Evolutionary conservation across 441 rosid species (phyloP).

Genomic region (Populus tomentosa): DNA sequence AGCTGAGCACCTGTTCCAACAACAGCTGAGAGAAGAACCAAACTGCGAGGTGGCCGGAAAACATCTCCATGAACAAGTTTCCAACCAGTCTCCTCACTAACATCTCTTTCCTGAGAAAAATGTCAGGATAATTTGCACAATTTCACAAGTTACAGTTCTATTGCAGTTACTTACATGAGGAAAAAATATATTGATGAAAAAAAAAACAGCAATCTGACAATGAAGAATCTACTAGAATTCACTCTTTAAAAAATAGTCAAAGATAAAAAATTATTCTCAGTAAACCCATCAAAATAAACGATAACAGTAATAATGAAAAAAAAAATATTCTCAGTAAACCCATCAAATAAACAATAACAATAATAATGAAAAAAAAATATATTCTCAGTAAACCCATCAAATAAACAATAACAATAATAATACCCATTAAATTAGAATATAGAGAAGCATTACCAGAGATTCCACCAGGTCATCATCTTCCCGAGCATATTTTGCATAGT

Average conservation of each 20-base stretch:
- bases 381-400: not conserved
- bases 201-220: not conserved
- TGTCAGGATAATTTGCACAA: not conserved
- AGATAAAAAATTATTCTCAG: not conserved
- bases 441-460: conserved; percentile 57
- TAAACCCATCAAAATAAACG: too few species aligned
- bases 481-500: conserved; percentile 93
- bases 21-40: conserved; percentile 81
- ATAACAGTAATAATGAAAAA: too few species aligned
- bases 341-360: too few species aligned
- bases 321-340: too few species aligned
- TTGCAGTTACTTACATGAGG: not conserved
- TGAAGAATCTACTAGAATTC: not conserved
- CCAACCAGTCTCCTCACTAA: conserved; percentile 98
- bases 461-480: conserved; percentile 97
- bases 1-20: conserved; percentile 98
- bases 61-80: conserved; percentile 99
- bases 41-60: conserved; percentile 68
- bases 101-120: conserved; percentile 79
- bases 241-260: not conserved
- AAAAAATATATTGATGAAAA: not conserved
- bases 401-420: not conserved
- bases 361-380: too few species aligned
- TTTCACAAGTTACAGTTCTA: not conserved
- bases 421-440: not conserved